Evolutionary conservation across 768 basidiomycete genomes (phyloP), one percentile per base, ranked within the genome.

Genomic region (Hydnum rufescens): DNA sequence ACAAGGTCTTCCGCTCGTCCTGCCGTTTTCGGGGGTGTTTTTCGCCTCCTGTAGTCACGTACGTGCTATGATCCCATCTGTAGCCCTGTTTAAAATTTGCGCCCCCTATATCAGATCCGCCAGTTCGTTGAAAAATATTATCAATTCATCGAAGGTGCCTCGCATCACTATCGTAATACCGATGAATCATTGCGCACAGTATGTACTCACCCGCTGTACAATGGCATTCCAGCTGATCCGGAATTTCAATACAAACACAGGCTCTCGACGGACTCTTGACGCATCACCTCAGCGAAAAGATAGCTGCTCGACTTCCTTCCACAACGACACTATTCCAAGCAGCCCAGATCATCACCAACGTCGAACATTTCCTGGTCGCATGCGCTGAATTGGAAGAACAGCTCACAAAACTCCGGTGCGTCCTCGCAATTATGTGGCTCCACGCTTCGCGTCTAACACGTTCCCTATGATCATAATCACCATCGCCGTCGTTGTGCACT

Each of bases 1-100:
- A 60, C 70, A 68, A 51, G 59, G 72, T 4, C 66, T 80, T 51
- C 88, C 90, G 3, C 68, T 80, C 53, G 70, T 71, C 26, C 70
- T 99, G 36, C 90, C 95, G 1, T 99, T 93, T 85, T 97, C 93
- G 0, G 82, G 85, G 62, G 83, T 85, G 1, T 97, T 96, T 65
- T 85, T 89, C 59, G 69, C 84, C n/a, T 93, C 87, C 60, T 96
- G 93, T 63, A 82, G 86, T 69, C 78, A 85, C 61, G 86, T 86
- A 63, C 28, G 71, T 55, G 6, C 16, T 22, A 34, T n/a, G 4
- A 31, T 53, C 19, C 32, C 49, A 56, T 32, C 36, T 51, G 5
- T 30, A 2, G 5, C 54, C 4, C 29, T 6, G 18, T 30, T 39
- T n/a, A 5, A 29, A 13, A 13, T 6, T 54, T 46, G 48, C 32